Conservation (phyloP, 495 filamentous ascomycete species). For the Podospora sp. region DNA sequence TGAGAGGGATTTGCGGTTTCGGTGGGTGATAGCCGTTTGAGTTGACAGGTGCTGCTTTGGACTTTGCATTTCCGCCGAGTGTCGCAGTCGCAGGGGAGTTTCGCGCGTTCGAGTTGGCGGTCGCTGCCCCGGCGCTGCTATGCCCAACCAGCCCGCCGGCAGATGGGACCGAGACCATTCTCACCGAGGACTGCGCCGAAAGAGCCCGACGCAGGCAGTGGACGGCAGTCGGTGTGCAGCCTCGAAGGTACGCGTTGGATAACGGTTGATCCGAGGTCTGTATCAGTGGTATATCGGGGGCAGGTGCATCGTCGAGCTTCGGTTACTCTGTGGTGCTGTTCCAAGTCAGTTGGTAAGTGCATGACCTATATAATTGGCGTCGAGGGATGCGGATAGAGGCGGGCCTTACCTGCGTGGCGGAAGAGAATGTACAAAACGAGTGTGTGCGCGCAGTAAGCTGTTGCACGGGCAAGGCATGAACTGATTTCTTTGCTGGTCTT, state of each 20-base stretch:
- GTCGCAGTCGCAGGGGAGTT: conserved; percentile 49
- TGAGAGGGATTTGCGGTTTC: conserved; percentile 52
- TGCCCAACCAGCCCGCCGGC: conserved; percentile 39
- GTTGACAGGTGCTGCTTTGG: conserved; percentile 48
- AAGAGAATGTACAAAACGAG: not conserved
- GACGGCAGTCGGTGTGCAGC: not conserved
- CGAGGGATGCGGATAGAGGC: not conserved
- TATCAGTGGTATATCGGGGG: conserved; percentile 18
- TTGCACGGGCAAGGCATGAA: not conserved
- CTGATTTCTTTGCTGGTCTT: not conserved
- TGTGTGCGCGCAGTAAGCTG: not conserved
- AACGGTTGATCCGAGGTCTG: not conserved
- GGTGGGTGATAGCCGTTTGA: conserved; percentile 57
- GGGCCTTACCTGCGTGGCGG: not conserved
- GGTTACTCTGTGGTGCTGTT: not conserved
- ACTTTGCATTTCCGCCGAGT: conserved; percentile 42
- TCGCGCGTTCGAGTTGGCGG: conserved; percentile 49
- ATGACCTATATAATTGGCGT: not conserved
- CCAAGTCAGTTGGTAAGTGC: not conserved
- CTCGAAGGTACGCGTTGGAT: not conserved
- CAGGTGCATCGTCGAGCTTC: conserved; percentile 24
- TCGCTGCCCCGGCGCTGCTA: conserved; percentile 33
- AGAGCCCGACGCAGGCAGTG: not conserved
- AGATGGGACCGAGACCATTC: conserved; percentile 47
- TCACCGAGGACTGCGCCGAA: conserved; percentile 24